phyloP scores from a whole-genome alignment of 2,329 filamentous ascomycete species.

The Nannizzia gypsea region DNA sequence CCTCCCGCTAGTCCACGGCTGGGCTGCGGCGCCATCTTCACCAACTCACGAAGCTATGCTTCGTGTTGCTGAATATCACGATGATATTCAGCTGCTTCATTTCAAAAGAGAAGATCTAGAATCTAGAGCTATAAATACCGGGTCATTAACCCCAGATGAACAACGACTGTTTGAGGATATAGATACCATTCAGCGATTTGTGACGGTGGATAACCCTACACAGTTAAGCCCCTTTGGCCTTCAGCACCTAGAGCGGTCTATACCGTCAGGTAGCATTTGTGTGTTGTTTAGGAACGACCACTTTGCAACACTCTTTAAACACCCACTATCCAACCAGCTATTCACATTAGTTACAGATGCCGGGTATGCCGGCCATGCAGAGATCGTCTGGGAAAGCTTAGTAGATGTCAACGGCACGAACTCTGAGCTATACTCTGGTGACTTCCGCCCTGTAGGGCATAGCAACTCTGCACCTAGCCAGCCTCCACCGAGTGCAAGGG shows the following conservation, averaged over 20 bases:
- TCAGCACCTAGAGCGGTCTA: conserved; percentile 55
- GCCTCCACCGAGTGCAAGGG: not conserved
- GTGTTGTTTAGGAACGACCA: conserved; percentile 97
- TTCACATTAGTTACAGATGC: conserved; percentile 84
- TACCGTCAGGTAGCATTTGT: conserved; percentile 66
- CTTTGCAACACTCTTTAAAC: conserved; percentile 86
- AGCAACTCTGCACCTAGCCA: conserved; percentile 19
- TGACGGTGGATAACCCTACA: conserved; percentile 61
- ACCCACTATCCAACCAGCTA: conserved; percentile 63
- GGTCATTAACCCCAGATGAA: conserved; percentile 55
- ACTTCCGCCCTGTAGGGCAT: conserved; percentile 75
- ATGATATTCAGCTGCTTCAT: conserved; percentile 79
- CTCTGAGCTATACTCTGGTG: conserved; percentile 76
- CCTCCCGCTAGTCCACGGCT: conserved; percentile 83
- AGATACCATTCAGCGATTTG: conserved; percentile 67
- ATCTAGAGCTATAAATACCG: conserved; percentile 54
- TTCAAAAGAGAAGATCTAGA: conserved; percentile 85
- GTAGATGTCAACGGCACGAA: conserved; percentile 75
- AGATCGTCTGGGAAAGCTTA: conserved; percentile 92
- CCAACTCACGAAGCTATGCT: conserved; percentile 57
- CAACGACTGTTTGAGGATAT: conserved; percentile 75
- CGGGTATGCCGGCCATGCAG: conserved; percentile 74
- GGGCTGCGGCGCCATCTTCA: conserved; percentile 61
- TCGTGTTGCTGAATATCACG: conserved; percentile 70
- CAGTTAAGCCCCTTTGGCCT: conserved; percentile 78